A percentile compares a stretch with the other conserved stretches of the same genome.
Conservation (phyloP, 2,329 filamentous ascomycete species). For the Mycocentrospora acerina region DNA sequence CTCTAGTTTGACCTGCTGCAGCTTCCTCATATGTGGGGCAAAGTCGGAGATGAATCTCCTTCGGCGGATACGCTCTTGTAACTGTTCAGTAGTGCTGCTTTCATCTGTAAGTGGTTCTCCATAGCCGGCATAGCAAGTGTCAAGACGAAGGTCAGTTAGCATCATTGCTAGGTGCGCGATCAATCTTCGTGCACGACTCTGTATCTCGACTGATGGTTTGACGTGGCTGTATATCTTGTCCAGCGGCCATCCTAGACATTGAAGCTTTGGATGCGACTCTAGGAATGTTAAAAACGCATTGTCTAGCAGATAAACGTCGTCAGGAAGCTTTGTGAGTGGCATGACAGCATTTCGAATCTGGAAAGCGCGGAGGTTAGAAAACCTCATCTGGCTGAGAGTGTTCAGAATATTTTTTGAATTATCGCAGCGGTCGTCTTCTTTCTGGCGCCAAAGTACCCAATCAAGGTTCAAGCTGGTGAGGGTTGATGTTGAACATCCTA, state of each 20-base stretch:
- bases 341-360: slow-evolving; percentile 50
- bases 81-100: slow-evolving; percentile 11
- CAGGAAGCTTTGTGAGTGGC: slow-evolving; percentile 37
- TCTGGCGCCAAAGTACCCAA: slow-evolving; percentile 37
- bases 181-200: slow-evolving; percentile 27
- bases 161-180: slow-evolving; percentile 44
- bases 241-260: slow-evolving; percentile 51
- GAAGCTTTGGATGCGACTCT: slow-evolving; percentile 47
- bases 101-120: slow-evolving; percentile 37
- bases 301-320: slow-evolving; percentile 41
- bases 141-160: slow-evolving; percentile 46
- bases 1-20: slow-evolving; percentile 50
- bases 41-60: slow-evolving; percentile 48
- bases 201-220: slow-evolving; percentile 23
- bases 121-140: slow-evolving; percentile 34
- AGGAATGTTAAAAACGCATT: slow-evolving; percentile 45
- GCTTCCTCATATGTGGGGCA: slow-evolving; percentile 43
- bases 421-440: slow-evolving; percentile 11
- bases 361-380: slow-evolving; percentile 48
- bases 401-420: slow-evolving; percentile 19
- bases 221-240: slow-evolving; percentile 46
- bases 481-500: slow-evolving; percentile 21
- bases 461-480: slow-evolving; percentile 39
- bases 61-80: slow-evolving; percentile 28
- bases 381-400: slow-evolving; percentile 39